phyloP scores from a whole-genome alignment of 495 filamentous ascomycete species.

The Lasiosphaeria hispida region DNA sequence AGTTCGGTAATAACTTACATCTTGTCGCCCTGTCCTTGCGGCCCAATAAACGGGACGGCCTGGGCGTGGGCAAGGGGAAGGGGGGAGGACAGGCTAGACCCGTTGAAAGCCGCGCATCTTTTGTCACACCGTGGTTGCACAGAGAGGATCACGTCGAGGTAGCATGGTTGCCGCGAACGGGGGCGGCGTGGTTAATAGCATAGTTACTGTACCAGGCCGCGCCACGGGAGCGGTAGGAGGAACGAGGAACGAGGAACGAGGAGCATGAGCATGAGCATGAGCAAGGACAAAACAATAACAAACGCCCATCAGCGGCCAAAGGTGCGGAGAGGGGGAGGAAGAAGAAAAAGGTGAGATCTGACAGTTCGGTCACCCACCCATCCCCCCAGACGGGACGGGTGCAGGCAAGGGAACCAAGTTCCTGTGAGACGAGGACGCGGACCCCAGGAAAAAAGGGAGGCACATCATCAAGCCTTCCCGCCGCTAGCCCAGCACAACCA shows the following conservation, averaged over 20 bases:
- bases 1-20: neutral
- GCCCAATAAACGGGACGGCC: neutral
- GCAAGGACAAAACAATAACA: neutral
- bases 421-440: constrained; percentile 16
- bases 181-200: constrained; percentile 7
- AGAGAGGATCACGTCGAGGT: neutral
- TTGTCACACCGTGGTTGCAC: neutral
- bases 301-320: neutral
- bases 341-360: constrained; percentile 30
- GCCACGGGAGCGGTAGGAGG: neutral
- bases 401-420: constrained; percentile 14
- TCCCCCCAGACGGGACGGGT: neutral
- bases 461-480: constrained; percentile 19
- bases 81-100: neutral
- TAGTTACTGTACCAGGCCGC: constrained; percentile 9
- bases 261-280: too few relatives aligned
- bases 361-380: constrained; percentile 15
- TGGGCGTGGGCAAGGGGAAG: too few relatives aligned
- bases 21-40: neutral
- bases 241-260: too few relatives aligned
- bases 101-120: neutral
- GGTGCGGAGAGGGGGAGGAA: neutral
- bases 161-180: neutral
- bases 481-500: neutral
- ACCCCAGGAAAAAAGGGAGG: neutral